A percentile compares a stretch with the other conserved stretches of the same genome.
Conservation (phyloP, 768 basidiomycete genomes). For the Mycena maculata region DNA sequence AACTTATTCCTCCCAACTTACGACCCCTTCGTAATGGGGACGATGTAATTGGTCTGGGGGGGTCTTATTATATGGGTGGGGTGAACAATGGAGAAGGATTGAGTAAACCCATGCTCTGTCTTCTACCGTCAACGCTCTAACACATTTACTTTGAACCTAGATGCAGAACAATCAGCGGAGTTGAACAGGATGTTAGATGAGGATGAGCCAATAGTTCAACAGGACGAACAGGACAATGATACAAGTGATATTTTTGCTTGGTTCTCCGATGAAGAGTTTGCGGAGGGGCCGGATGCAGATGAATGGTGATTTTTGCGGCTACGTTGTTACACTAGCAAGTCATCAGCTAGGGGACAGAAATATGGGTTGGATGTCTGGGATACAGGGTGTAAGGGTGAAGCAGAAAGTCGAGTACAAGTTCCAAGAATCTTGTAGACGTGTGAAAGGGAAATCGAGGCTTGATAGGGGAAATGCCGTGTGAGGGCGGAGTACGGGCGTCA, state of each 20-base stretch:
- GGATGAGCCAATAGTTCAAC: background rate
- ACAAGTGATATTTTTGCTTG: background rate
- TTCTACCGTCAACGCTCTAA: background rate
- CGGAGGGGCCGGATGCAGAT: background rate
- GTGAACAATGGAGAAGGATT: slow-evolving; percentile 8
- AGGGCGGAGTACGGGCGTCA: too few relatives aligned
- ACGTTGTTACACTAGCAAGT: too few relatives aligned
- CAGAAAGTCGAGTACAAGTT: too few relatives aligned
- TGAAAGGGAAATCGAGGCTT: too few relatives aligned
- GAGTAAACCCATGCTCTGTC: background rate
- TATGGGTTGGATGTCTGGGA: too few relatives aligned
- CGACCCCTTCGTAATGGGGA: slow-evolving; percentile 3
- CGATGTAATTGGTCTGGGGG: background rate
- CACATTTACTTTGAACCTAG: background rate
- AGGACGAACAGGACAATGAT: slow-evolving; percentile 1
- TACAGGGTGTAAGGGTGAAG: too few relatives aligned
- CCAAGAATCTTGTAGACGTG: too few relatives aligned
- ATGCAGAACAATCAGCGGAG: background rate
- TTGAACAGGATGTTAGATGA: background rate
- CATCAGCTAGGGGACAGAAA: too few relatives aligned
- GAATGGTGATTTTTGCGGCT: slow-evolving; percentile 4
- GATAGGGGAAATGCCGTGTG: too few relatives aligned
- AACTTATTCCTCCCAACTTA: background rate
- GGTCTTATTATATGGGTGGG: slow-evolving; percentile 12
- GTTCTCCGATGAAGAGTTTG: slow-evolving; percentile 6